Conservation (phyloP, 768 basidiomycete genomes). For the Hebeloma cylindrosporum region DNA sequence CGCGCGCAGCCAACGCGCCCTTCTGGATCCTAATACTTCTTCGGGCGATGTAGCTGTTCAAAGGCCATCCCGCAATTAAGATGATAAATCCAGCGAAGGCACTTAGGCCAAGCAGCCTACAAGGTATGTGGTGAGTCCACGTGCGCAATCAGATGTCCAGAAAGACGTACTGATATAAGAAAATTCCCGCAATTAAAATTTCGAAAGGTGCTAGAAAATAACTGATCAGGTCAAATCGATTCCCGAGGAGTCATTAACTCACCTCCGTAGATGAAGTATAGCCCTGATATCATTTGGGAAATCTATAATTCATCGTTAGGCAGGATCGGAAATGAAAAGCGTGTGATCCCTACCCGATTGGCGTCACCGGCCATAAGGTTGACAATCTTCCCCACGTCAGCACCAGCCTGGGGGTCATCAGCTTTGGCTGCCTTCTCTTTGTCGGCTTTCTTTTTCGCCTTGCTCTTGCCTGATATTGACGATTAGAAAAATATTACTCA, state of each 20-base stretch:
- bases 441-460: constrained; percentile 36
- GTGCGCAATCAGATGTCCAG: neutral
- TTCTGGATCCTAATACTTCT: constrained; percentile 62
- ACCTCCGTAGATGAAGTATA: constrained; percentile 72
- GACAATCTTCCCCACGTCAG: constrained; percentile 88
- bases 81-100: constrained; percentile 80
- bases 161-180: constrained; percentile 72
- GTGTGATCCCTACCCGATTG: constrained; percentile 41
- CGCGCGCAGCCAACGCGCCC: constrained; percentile 57
- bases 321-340: neutral
- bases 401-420: constrained; percentile 68
- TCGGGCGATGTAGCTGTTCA: constrained; percentile 66
- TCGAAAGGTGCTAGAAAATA: constrained; percentile 63
- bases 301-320: constrained; percentile 31
- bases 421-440: constrained; percentile 41
- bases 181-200: constrained; percentile 65
- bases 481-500: neutral
- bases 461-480: constrained; percentile 25
- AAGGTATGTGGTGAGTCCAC: neutral
- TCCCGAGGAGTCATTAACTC: constrained; percentile 13
- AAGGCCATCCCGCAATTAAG: constrained; percentile 63
- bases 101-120: constrained; percentile 60
- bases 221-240: neutral
- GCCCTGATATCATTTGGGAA: constrained; percentile 50
- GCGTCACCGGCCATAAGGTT: constrained; percentile 86